Conservation (phyloP, 805 yeast genomes). For the Ogataea naganishii region DNA sequence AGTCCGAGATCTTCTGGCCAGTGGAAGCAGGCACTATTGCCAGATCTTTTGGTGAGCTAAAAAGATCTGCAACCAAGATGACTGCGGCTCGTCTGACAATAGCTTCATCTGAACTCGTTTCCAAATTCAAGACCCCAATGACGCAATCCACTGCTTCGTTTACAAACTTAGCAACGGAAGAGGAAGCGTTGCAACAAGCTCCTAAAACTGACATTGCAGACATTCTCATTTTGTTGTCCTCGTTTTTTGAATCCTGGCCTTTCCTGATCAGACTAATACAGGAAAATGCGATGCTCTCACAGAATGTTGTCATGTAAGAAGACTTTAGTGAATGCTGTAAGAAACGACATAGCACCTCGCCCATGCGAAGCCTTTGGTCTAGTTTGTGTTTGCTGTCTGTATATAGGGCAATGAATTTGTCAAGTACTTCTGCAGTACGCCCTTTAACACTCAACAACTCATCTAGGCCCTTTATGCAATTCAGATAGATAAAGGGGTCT, state of each 20-base stretch:
- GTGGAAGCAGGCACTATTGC: conserved; percentile 42
- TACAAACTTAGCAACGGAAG: conserved; percentile 43
- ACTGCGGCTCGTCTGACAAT: conserved; percentile 70
- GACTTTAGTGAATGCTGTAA: too few relatives aligned
- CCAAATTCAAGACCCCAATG: conserved; percentile 64
- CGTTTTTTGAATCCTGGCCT: conserved; percentile 9
- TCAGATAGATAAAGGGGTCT: conserved; percentile 84
- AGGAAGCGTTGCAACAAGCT: conserved; percentile 48
- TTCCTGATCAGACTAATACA: conserved; percentile 25
- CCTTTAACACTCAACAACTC: conserved; percentile 40
- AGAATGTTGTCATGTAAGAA: too few relatives aligned
- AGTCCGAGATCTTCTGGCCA: conserved; percentile 30
- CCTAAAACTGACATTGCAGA: conserved; percentile 88
- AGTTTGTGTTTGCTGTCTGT: conserved; percentile 10
- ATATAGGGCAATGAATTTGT: conserved; percentile 31
- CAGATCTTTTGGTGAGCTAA: conserved; percentile 33
- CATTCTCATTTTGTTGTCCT: conserved; percentile 63
- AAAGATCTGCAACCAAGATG: conserved; percentile 54
- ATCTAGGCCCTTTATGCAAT: conserved; percentile 72
- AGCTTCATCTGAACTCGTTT: conserved; percentile 31
- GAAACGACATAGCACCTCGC: conserved; percentile 67
- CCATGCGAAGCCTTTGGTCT: conserved; percentile 70
- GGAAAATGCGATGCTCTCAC: too few relatives aligned
- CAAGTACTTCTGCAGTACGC: conserved; percentile 26
- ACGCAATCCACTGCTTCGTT: conserved; percentile 65